Evolutionary conservation across 75 land plant genomes (phyloP), one percentile per base, ranked within the genome.

Genomic region (Larix kaempferi): DNA sequence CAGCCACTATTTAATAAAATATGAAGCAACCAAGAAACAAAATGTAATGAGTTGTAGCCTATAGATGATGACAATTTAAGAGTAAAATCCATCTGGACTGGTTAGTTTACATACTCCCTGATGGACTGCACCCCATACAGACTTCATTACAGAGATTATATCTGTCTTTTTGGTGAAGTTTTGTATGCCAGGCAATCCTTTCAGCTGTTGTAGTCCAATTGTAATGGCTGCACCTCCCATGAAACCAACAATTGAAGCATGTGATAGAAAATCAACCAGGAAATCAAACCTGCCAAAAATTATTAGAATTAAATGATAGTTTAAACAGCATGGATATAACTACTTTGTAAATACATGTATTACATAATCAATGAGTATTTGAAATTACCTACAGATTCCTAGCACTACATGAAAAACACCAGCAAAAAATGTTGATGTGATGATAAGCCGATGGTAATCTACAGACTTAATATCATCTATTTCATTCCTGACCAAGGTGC

Each of bases 141-240:
- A 91, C 23, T 82, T 73, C 91, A 93, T 76, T 21, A 95, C 95
- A 8, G 91, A 85, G 2, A 95, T 75, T 23, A 95, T 22, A 74
- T 89, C 93, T 5, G 93, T 93, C 11, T 78, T 79, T 37, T 63
- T 84, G 27, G 98, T 91, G 81, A 95, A 93, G 56, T 84, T 82
- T 3, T 56, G 29, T 5, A 95, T 85, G 3, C 93, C 91, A 27
- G 91, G 81, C 19, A 95, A 73, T 12, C 93, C 91, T 80, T 92
- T 95, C 8, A 95, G 86, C 77, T 95, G 98, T 77, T 95, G 98
- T 19, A 94, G 86, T 54, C 65, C 78, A 55, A 92, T 91, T 29
- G 89, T 88, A 19, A 89, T 86, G 8, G 98, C 98, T 3, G 98
- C 93, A 65, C 95, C 98, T 3, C 75, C 93, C 93, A 91, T 95